phyloP scores from a whole-genome alignment of 345 rosid species.

The Limnanthes douglasii region DNA sequence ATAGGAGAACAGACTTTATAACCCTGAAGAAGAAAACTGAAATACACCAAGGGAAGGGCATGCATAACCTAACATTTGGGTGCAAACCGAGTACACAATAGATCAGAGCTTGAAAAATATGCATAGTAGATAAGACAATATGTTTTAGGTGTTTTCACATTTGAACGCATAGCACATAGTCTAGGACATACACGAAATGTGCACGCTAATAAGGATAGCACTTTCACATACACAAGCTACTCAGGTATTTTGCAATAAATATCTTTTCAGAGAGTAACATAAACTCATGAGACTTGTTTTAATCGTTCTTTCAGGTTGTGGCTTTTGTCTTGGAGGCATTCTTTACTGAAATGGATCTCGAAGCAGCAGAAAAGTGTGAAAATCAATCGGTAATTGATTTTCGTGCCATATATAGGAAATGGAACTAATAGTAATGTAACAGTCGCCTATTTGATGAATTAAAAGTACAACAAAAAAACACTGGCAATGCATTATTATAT shows the following conservation, averaged over 20 bases:
- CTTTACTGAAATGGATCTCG: constrained; percentile 92
- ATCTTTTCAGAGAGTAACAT: background rate
- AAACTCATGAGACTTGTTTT: constrained; percentile 5
- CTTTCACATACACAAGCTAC: too few species aligned
- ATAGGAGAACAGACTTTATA: too few species aligned
- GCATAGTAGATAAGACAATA: too few species aligned
- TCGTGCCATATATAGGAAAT: background rate
- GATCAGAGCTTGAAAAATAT: too few species aligned
- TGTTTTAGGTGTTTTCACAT: background rate
- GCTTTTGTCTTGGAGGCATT: constrained; percentile 99
- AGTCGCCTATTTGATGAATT: background rate
- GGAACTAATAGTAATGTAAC: background rate
- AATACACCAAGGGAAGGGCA: too few species aligned
- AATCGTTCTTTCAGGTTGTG: constrained; percentile 44
- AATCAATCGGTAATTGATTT: constrained; percentile 41
- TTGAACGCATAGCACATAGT: background rate
- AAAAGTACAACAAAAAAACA: background rate
- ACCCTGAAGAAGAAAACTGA: background rate
- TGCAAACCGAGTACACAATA: too few species aligned
- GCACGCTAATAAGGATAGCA: too few species aligned
- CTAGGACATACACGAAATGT: too few species aligned
- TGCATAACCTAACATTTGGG: too few species aligned
- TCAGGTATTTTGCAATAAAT: too few species aligned
- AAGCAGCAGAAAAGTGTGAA: constrained; percentile 34
- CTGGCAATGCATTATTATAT: background rate